These are phyloP conservation scores for Clathrospora elynae DNA, from an alignment of 2,329 filamentous ascomycete genomes.

Conservation along the genomic window DNA sequence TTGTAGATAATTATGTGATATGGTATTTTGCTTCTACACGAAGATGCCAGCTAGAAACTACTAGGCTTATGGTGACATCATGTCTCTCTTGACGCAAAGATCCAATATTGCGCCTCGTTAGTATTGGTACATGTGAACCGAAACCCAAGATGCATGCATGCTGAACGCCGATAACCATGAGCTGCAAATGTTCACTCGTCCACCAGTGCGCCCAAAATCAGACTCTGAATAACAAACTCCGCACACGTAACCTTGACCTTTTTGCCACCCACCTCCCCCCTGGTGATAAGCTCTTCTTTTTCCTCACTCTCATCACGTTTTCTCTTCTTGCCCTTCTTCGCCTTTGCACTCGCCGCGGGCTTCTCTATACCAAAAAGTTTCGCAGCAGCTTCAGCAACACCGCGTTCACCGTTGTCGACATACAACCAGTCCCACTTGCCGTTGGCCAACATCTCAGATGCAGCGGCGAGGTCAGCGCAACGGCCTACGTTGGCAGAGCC, in stretches of 20 bases:
- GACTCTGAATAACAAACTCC: conserved; percentile 88
- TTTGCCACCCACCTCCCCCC: conserved; percentile 51
- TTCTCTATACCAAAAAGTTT: conserved; percentile 51
- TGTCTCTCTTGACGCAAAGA: no score
- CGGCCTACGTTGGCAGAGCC: conserved; percentile 71
- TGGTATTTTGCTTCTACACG: no score
- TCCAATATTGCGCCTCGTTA: no score
- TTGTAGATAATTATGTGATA: no score
- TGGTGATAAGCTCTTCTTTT: conserved; percentile 30
- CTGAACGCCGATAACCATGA: no score
- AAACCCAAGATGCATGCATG: no score
- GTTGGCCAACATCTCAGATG: conserved; percentile 62
- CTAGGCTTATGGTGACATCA: no score
- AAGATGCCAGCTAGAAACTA: no score
- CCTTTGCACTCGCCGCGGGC: conserved; percentile 28
- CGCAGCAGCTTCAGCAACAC: conserved; percentile 60
- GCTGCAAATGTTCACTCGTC: conserved; percentile 58
- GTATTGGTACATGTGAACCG: no score
- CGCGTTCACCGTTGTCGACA: conserved; percentile 70
- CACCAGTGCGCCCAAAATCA: conserved; percentile 82
- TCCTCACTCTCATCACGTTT: conserved; percentile 47
- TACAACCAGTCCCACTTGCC: conserved; percentile 79
- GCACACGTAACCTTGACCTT: conserved; percentile 73
- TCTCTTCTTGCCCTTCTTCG: conserved; percentile 50
- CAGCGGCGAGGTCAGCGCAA: conserved; percentile 69